Evolutionary conservation across 306 rosid species (phyloP).

Genomic region (Vigna reflexopilosa): DNA sequence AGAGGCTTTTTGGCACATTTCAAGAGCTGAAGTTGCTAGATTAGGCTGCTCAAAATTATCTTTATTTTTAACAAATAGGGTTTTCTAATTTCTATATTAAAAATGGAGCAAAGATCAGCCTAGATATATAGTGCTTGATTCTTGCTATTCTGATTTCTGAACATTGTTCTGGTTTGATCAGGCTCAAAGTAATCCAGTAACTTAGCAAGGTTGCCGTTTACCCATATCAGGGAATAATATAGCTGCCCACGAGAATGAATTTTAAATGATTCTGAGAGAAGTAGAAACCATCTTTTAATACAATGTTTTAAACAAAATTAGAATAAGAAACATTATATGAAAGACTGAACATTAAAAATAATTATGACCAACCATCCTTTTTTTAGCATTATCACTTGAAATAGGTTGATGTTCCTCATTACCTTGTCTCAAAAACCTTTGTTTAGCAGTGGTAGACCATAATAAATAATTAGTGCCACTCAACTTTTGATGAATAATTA

Average conservation of each 20-base stretch:
- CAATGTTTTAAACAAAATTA: neutral
- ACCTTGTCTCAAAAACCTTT: neutral
- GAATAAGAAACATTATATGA: neutral
- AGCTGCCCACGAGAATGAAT: neutral
- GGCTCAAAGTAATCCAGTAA: neutral
- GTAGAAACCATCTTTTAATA: constrained; percentile 1
- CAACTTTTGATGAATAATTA: neutral
- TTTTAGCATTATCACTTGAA: neutral
- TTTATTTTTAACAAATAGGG: neutral
- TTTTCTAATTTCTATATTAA: constrained; percentile 12
- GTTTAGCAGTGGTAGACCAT: neutral
- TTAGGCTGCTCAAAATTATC: neutral
- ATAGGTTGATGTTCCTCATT: neutral
- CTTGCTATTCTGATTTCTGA: constrained; percentile 3
- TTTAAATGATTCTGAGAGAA: neutral
- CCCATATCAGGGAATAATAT: neutral
- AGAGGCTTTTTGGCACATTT: neutral
- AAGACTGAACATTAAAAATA: neutral
- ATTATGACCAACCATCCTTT: neutral
- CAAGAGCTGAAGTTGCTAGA: neutral
- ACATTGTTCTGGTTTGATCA: neutral
- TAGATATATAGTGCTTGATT: neutral
- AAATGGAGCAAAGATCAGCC: neutral
- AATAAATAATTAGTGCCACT: neutral
- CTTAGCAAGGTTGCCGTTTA: neutral